Evolutionary conservation across 257 asterid genomes (phyloP).

Genomic region (Avicennia marina): DNA sequence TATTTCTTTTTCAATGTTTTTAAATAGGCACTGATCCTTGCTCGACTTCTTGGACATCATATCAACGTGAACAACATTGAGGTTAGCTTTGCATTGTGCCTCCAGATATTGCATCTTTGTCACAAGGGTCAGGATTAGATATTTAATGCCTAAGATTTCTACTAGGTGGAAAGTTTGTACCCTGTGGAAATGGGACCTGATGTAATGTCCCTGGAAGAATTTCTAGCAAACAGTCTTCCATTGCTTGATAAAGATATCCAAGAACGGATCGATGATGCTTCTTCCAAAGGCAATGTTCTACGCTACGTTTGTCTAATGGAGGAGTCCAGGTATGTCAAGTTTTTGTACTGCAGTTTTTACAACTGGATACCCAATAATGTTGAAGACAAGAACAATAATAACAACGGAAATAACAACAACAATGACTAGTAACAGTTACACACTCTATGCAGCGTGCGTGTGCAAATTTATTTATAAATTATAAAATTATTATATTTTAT

Average conservation of each 20-base stretch:
- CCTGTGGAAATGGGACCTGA: constrained; percentile 80
- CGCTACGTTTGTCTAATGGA: constrained; percentile 87
- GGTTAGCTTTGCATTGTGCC: constrained; percentile 39
- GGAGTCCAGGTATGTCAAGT: constrained; percentile 59
- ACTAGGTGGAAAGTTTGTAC: constrained; percentile 86
- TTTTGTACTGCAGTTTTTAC: too few species aligned
- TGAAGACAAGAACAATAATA: too few species aligned
- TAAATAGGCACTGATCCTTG: constrained; percentile 80
- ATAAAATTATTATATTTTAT: too few species aligned
- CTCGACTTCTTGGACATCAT: constrained; percentile 82
- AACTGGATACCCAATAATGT: too few species aligned
- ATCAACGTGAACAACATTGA: constrained; percentile 61
- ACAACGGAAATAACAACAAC: too few species aligned
- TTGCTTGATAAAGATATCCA: constrained; percentile 59
- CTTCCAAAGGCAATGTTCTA: constrained; percentile 76
- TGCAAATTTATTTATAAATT: too few species aligned
- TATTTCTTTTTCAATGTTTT: constrained; percentile 15
- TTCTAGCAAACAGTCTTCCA: constrained; percentile 69
- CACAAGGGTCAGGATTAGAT: constrained; percentile 3
- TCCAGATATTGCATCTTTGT: constrained; percentile 15
- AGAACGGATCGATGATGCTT: constrained; percentile 50
- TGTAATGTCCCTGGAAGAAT: constrained; percentile 69
- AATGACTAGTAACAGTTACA: too few species aligned
- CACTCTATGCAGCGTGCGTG: too few species aligned
- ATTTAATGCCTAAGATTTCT: neutral